phyloP scores from a whole-genome alignment of 139 green algal species.

The Nannochloris sp. region DNA sequence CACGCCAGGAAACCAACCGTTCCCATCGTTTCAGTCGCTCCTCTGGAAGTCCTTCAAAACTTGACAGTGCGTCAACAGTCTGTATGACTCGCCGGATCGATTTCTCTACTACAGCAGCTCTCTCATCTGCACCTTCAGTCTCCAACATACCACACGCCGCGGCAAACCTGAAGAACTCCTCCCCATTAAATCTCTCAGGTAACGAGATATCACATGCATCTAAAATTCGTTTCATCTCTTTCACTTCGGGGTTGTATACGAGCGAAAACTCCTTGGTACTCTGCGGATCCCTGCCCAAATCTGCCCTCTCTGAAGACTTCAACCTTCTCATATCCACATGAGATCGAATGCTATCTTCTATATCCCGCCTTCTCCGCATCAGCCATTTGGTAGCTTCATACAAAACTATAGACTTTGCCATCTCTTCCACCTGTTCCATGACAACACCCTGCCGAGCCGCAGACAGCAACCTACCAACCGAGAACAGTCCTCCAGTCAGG shows the following conservation, averaged over 20 bases:
- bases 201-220: constrained; percentile 18
- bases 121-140: constrained; percentile 15
- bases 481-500: too few species aligned
- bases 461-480: background rate
- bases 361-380: background rate
- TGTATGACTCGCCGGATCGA: constrained; percentile 1
- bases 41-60: background rate
- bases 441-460: background rate
- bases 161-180: constrained; percentile 41
- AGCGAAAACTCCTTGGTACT: constrained; percentile 23
- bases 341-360: background rate
- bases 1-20: constrained; percentile 33
- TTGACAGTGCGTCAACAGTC: constrained; percentile 3
- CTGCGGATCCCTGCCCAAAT: constrained; percentile 8
- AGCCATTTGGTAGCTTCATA: background rate
- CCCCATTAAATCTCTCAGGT: constrained; percentile 18
- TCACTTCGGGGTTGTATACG: constrained; percentile 21
- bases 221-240: constrained; percentile 40
- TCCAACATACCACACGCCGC: constrained; percentile 22
- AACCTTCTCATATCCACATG: background rate
- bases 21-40: constrained; percentile 20
- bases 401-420: background rate
- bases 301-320: background rate
- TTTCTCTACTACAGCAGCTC: constrained; percentile 9
- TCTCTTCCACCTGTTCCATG: background rate